A percentile compares a stretch with the other conserved stretches of the same genome.
phyloP scores from a whole-genome alignment of 345 rosid species.

The Corchorus capsularis region DNA sequence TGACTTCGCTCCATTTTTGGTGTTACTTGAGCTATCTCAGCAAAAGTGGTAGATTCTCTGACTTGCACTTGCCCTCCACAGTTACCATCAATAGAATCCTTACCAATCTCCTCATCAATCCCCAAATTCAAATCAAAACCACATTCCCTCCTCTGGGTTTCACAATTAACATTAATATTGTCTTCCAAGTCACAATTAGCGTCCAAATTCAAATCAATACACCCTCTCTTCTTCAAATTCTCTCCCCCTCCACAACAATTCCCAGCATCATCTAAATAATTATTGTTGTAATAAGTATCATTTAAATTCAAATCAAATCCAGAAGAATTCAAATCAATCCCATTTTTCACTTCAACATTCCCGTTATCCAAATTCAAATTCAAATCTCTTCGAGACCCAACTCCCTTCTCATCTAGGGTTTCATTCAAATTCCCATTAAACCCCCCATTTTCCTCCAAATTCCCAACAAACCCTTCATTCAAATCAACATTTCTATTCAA shows the following conservation, averaged over 20 bases:
- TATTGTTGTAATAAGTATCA: slow-evolving; percentile 21
- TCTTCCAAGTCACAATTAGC: slow-evolving; percentile 54
- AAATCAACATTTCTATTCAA: slow-evolving; percentile 43
- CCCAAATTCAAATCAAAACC: slow-evolving; percentile 84
- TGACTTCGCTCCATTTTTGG: slow-evolving; percentile 29
- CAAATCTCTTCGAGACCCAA: slow-evolving; percentile 35
- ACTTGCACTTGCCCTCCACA: slow-evolving; percentile 25
- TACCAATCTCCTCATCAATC: slow-evolving; percentile 41
- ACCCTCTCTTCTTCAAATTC: slow-evolving; percentile 37
- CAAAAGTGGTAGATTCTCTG: slow-evolving; percentile 18
- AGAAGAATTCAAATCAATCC: slow-evolving; percentile 66
- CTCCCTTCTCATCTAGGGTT: slow-evolving; percentile 33
- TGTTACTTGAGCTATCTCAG: slow-evolving; percentile 26
- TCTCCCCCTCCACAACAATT: slow-evolving; percentile 27
- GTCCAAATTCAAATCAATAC: slow-evolving; percentile 83
- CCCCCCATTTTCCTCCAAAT: slow-evolving; percentile 30
- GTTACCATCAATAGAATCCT: slow-evolving; percentile 35
- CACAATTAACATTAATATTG: slow-evolving; percentile 24
- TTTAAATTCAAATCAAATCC: slow-evolving; percentile 68
- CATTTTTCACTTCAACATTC: slow-evolving; percentile 32
- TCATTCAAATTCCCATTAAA: slow-evolving; percentile 37
- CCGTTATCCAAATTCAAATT: slow-evolving; percentile 44
- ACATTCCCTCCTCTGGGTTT: slow-evolving; percentile 44
- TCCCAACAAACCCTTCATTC: slow-evolving; percentile 39
- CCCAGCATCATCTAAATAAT: slow-evolving; percentile 15